Base-by-base conservation (phyloP, 2,329 filamentous ascomycete genomes). In the Paecilomyces sp. region DNA sequence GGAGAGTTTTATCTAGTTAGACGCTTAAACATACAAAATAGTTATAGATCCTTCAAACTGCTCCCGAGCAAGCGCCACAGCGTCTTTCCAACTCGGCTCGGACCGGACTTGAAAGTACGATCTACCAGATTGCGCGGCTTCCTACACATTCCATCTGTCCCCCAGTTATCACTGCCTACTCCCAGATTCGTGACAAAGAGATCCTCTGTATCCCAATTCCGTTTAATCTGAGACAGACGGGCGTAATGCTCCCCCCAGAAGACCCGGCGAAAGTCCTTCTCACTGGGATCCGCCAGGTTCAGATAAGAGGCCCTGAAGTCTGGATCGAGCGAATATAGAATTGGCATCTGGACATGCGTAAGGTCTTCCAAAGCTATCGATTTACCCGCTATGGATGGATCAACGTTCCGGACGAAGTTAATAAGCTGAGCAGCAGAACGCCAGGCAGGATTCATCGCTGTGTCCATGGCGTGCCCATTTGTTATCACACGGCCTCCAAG, bases 201-300 rank as follows among this genome's bases (percentile, higher is more conserved):
- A 7, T 25, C 53, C 3, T 33, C 28, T 34, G 36, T 28, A 28
- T 62, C 62, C 15, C 55, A 61, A 30, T 61, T 62, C 7, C 31
- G 53, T 51, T 64, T 62, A 51, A 64, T 58, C 8, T 25, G 9
- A 24, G 33, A 36, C 41, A 64, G 31, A 15, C 36, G 33, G 1
- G n/a, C 18, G 25, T 62, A 64, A 25, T 62, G 62, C 8, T 7
- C 18, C 3, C 62, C 62, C 47, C 57, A 64, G 56, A 58, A 64
- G 3, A 59, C 54, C 34, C 59, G 28, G 11, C 61, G 62, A 33
- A 53, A 61, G 25, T 64, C 34, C 3, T 55, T 53, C 41, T 64
- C 58, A 15, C 56, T 60, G n/a, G 58, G 59, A 55, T 64, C 57
- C 7, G 55, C 62, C 34, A 59, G 54, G 34, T 63, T 63, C 4